These are phyloP conservation scores for Clarireedia monteithiana DNA, from an alignment of 2,329 filamentous ascomycete genomes.

Conservation along the genomic window DNA sequence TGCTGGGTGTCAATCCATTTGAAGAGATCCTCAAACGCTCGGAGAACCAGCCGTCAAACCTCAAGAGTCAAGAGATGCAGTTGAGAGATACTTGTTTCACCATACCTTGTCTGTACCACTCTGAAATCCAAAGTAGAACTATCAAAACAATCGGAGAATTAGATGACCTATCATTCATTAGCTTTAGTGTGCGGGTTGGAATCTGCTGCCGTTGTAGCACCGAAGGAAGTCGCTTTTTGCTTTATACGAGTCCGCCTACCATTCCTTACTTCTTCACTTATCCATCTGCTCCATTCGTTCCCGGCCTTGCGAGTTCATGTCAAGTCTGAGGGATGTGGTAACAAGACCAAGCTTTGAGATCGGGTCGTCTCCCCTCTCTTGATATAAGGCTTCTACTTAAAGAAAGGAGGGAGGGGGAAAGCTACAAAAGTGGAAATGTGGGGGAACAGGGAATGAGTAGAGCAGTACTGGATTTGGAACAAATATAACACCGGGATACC, in stretches of 20 bases:
- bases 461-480: neutral
- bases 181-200: neutral
- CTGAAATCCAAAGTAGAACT: neutral
- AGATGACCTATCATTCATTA: neutral
- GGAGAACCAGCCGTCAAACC: too few species aligned
- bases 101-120: slow-evolving; percentile 1
- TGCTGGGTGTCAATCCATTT: too few species aligned
- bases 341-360: too few species aligned
- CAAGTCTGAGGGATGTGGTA: too few species aligned
- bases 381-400: neutral
- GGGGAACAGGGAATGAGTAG: neutral
- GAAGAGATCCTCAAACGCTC: too few species aligned
- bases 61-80: neutral
- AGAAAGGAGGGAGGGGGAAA: neutral
- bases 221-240: neutral
- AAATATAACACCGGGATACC: neutral
- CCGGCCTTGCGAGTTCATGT: too few species aligned
- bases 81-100: slow-evolving; percentile 6
- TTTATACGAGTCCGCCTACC: neutral
- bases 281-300: too few species aligned
- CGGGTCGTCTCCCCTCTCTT: neutral
- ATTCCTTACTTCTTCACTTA: neutral
- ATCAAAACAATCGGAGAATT: neutral
- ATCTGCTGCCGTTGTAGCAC: neutral
- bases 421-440: slow-evolving; percentile 6